Base-by-base conservation (phyloP, 805 yeast genomes). In the Metschnikowia drakensbergensis region DNA sequence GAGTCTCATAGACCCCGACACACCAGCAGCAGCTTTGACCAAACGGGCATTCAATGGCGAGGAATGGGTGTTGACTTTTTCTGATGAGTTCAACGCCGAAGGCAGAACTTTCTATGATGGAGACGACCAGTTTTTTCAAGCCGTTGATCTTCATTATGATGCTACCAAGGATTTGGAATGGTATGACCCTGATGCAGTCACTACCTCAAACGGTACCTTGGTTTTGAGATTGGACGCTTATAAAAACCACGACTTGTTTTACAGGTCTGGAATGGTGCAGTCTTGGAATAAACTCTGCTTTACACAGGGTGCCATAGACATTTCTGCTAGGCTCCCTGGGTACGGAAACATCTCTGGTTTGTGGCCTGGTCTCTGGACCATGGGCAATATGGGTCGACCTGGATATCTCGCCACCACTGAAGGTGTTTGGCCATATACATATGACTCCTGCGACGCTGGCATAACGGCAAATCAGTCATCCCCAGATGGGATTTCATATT, bases 301-400 rank as follows among this genome's bases (percentile, higher is more conserved):
- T 64, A 84, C 95, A 3, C 89, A 89, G 61, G 97, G 97, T 43
- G 64, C 72, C 37, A 58, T 90, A 54, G 96, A 88, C 62, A 80
- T 86, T 4, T 82, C 89, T 7, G 92, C 87, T 0, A 77, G 77
- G 50, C 69, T 91, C 53, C 96, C 97, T 31, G 88, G 88, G 53
- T 79, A 78, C 57, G 96, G 96, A 58, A 72, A 80, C 48, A 76
- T 84, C 29, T 73, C 85, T 4, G 98, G 98, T 22, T 71, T 91
- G 54, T 91, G 98, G 98, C 97, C 98, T 1, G 98, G 97, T 75
- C 58, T 88, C 49, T 91, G 97, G 97, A 79, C 96, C 4, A 75
- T 91, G 82, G 97, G 97, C 39, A 91, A 91, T 61, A 74, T 91
- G 55, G 98, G 86, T 27, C 81, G 97, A 58, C 95, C 97, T 0